These are phyloP conservation scores for Aeschynomene evenia DNA, from an alignment of 306 rosid genomes.

Conservation along the genomic window DNA sequence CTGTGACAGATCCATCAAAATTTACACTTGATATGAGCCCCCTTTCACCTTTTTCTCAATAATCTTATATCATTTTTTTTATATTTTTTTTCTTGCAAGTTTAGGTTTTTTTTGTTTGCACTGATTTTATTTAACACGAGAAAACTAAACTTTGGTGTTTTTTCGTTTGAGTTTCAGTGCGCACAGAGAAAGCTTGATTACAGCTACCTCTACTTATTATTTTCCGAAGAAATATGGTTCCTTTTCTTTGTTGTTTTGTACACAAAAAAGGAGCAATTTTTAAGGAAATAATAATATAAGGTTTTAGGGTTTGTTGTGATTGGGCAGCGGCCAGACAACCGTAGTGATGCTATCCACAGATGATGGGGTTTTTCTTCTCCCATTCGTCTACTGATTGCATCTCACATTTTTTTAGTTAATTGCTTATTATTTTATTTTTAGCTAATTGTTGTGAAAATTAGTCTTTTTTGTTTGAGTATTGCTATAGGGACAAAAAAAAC, in stretches of 20 bases:
- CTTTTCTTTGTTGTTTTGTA: neutral
- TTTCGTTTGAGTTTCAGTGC: conserved; percentile 45
- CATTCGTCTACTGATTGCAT: conserved; percentile 72
- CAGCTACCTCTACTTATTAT: neutral
- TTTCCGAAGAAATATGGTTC: conserved; percentile 12
- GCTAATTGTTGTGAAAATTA: neutral
- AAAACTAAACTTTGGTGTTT: conserved; percentile 18
- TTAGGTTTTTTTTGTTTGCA: conserved; percentile 30
- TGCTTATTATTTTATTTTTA: neutral
- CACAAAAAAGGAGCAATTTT: neutral
- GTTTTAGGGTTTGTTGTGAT: conserved; percentile 26
- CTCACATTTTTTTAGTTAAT: conserved; percentile 40
- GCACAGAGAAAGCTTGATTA: conserved; percentile 49
- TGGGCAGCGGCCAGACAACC: conserved; percentile 96
- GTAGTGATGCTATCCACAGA: conserved; percentile 90
- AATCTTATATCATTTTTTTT: neutral
- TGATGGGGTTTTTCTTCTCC: conserved; percentile 42
- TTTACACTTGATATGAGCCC: conserved; percentile 86
- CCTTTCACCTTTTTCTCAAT: conserved; percentile 9
- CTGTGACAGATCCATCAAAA: conserved; percentile 44
- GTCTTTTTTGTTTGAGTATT: too few relatives aligned
- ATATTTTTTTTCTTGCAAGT: neutral
- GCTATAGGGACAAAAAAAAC: too few relatives aligned
- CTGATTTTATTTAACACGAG: conserved; percentile 36
- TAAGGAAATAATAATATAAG: neutral